Evolutionary conservation across 768 basidiomycete genomes (phyloP), one percentile per base, ranked within the genome.

Genomic region (Phylloporus rhodoxanthus): DNA sequence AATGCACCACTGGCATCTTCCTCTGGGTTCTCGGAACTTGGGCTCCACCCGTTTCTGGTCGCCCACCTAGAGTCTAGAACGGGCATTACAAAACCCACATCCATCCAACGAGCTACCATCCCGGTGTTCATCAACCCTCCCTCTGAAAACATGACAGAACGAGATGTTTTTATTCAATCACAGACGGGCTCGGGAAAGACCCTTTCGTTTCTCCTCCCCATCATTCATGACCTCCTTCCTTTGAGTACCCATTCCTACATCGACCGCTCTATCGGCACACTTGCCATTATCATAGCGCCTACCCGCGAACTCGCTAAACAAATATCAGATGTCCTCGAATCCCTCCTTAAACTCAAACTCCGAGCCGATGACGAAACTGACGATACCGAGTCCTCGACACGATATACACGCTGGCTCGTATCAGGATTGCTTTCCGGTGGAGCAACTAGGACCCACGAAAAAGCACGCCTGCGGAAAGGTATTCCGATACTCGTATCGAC

Each of bases 171-270:
- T 67, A 89, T 97, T 48, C 94, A 96, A 67, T 90, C 92, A 11
- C 93, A 97, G 65, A 97, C 95, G 8, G 95, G 95, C 48, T 97
- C 94, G 0, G 95, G 95, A 62, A 98, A 97, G 70, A 97, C 94
- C 0, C 72, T 97, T 20, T 80, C 93, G 3, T 98, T 89, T 72
- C 79, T 98, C 20, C 80, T 98, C 10, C 95, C 95, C 23, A 91
- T 98, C 66, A 79, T 98, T 38, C 91, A 97, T 54, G 92, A 95
- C 66, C 85, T 98, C 46, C 78, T 98, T 30, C 91, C 92, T 1
- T 76, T 97, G 43, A 87, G 90, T 48, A 81, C 84, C 11, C 76
- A 84, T n/a, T 93, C 91, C 4, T 95, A 89, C 61, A 95, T 97
- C 57, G 92, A 95, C 67, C 82, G 95, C 32, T 89, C 87, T 0